phyloP scores from a whole-genome alignment of 192 early-diverging fungal genomes.

The Coemansia sp. region DNA sequence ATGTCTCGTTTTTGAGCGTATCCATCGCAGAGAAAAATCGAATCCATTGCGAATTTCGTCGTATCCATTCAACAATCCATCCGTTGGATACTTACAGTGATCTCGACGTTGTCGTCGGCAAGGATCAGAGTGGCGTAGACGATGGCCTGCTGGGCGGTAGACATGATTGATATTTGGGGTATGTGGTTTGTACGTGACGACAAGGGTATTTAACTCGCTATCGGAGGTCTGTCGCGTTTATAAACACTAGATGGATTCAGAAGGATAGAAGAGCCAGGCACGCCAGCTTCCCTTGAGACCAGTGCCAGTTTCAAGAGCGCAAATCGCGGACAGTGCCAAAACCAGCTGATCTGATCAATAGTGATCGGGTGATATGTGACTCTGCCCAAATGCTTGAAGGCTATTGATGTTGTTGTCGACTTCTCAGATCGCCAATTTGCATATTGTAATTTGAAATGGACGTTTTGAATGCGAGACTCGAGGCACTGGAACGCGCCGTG shows the following conservation, averaged over 20 bases:
- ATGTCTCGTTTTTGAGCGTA: background rate
- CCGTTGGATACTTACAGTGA: constrained; percentile 77
- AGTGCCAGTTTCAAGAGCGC: background rate
- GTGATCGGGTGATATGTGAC: background rate
- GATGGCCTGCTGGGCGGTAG: constrained; percentile 81
- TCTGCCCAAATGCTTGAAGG: no score
- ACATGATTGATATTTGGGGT: constrained; percentile 38
- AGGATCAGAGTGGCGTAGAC: constrained; percentile 98
- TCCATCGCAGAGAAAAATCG: background rate
- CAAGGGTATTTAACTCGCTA: constrained; percentile 41
- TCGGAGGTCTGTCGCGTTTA: constrained; percentile 48
- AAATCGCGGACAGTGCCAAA: background rate
- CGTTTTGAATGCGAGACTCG: constrained; percentile 23
- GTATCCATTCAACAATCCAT: constrained; percentile 18
- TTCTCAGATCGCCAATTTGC: background rate
- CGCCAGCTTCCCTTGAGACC: background rate
- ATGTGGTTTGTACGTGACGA: constrained; percentile 39
- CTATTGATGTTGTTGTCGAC: background rate
- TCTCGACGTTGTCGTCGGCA: constrained; percentile 93
- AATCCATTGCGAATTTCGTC: background rate
- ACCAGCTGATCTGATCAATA: background rate
- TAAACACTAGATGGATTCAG: constrained; percentile 12
- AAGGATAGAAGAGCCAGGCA: constrained; percentile 13
- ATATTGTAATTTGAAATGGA: constrained; percentile 23
- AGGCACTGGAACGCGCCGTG: constrained; percentile 39